phyloP scores from a whole-genome alignment of 2,329 filamentous ascomycete species.

The Colletotrichum spinosum region DNA sequence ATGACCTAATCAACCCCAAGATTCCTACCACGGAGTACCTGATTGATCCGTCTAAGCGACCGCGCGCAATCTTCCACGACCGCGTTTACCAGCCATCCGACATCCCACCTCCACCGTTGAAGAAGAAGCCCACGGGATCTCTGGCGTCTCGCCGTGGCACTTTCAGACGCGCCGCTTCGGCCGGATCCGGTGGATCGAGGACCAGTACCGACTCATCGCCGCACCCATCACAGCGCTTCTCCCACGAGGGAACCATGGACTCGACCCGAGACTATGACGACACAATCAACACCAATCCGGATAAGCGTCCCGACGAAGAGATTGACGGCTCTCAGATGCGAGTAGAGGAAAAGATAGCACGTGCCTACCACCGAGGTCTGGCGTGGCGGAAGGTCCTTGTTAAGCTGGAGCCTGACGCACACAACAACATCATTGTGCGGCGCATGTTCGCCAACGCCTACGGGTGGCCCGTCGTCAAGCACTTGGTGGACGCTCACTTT shows the following conservation, averaged over 20 bases:
- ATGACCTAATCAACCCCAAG: constrained; percentile 91
- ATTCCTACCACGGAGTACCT: constrained; percentile 85
- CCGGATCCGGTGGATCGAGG: constrained; percentile 30
- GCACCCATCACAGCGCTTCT: constrained; percentile 43
- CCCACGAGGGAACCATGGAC: constrained; percentile 56
- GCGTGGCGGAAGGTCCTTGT: constrained; percentile 98
- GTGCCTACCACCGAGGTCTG: constrained; percentile 91
- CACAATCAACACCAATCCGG: constrained; percentile 57
- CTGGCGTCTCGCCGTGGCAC: constrained; percentile 49
- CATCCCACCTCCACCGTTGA: constrained; percentile 84
- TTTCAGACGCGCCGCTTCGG: constrained; percentile 38
- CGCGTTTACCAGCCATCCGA: constrained; percentile 94
- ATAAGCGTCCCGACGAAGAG: constrained; percentile 50
- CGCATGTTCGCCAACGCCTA: constrained; percentile 98
- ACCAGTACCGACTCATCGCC: constrained; percentile 40
- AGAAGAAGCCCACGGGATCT: constrained; percentile 58
- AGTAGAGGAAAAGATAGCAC: constrained; percentile 97
- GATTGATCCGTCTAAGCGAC: constrained; percentile 82
- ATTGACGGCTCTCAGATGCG: constrained; percentile 78
- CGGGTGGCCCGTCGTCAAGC: constrained; percentile 96
- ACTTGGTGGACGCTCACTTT: constrained; percentile 95
- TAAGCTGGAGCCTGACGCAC: constrained; percentile 93
- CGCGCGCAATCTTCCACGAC: constrained; percentile 95
- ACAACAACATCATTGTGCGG: constrained; percentile 98
- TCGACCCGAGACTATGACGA: constrained; percentile 66